A percentile compares a stretch with the other conserved stretches of the same genome.
phyloP scores from a whole-genome alignment of 371 early-diverging fungal species.

The Apophysomyces elegans region DNA sequence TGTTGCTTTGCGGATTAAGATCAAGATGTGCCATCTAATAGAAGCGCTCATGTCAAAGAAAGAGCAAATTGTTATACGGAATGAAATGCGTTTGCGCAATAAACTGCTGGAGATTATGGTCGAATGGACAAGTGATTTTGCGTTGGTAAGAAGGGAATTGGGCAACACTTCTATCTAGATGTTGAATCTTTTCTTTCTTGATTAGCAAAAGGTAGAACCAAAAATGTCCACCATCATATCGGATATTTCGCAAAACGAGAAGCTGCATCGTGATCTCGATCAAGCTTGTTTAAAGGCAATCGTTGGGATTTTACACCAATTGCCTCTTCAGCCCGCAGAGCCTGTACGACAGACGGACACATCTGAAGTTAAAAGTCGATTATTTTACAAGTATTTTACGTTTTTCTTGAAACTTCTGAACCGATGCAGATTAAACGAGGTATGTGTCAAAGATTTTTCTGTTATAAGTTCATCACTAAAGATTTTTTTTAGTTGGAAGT shows the following conservation, averaged over 20 bases:
- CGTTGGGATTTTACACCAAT: slow-evolving; percentile 73
- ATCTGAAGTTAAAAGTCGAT: slow-evolving; percentile 65
- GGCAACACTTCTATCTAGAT: not conserved
- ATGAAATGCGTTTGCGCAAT: slow-evolving; percentile 85
- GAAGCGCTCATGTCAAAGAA: slow-evolving; percentile 82
- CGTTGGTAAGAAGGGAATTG: slow-evolving; percentile 38
- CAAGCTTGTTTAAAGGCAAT: slow-evolving; percentile 83
- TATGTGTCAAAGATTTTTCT: not conserved
- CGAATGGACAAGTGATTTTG: slow-evolving; percentile 86
- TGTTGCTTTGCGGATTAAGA: slow-evolving; percentile 75
- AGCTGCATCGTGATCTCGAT: slow-evolving; percentile 80
- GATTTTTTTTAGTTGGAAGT: slow-evolving; percentile 12
- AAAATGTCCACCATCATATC: slow-evolving; percentile 13
- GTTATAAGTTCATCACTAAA: not conserved
- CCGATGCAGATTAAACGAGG: slow-evolving; percentile 73
- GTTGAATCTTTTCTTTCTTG: slow-evolving; percentile 2
- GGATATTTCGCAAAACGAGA: slow-evolving; percentile 44
- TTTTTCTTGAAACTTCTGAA: slow-evolving; percentile 86
- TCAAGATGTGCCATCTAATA: slow-evolving; percentile 83
- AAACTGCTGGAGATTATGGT: slow-evolving; percentile 76
- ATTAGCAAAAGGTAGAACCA: slow-evolving; percentile 25
- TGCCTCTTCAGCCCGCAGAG: slow-evolving; percentile 83
- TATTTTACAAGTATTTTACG: slow-evolving; percentile 84
- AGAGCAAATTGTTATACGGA: slow-evolving; percentile 76
- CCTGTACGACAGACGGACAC: slow-evolving; percentile 61